Conservation (phyloP, 1,139 yeast genomes). For the Lodderomyces orthopsilosis region DNA sequence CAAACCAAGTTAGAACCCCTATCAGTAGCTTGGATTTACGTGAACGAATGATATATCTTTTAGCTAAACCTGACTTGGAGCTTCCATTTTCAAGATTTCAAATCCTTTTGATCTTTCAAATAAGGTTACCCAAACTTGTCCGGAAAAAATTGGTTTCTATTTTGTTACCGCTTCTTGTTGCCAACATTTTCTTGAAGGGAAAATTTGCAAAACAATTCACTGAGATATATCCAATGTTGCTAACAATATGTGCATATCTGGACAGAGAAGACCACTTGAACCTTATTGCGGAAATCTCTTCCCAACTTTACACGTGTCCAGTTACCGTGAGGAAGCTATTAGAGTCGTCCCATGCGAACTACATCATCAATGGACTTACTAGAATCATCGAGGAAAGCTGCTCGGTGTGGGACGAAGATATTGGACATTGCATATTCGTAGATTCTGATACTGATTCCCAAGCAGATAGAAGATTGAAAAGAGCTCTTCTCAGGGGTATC, state of each 20-base stretch:
- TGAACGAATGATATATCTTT: constrained; percentile 6
- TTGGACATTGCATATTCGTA: constrained; percentile 29
- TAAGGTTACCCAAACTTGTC: constrained; percentile 49
- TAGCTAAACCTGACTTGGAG: constrained; percentile 4
- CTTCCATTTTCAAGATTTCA: constrained; percentile 46
- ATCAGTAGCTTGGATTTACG: constrained; percentile 6
- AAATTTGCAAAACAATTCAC: constrained; percentile 52
- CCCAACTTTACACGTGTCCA: constrained; percentile 68
- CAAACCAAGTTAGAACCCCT: constrained; percentile 11
- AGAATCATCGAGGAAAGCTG: constrained; percentile 43
- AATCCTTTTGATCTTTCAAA: constrained; percentile 52
- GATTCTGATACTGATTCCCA: constrained; percentile 17
- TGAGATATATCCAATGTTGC: constrained; percentile 53
- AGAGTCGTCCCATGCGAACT: constrained; percentile 32
- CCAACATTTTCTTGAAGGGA: constrained; percentile 44
- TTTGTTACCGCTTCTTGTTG: constrained; percentile 53
- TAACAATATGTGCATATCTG: constrained; percentile 43
- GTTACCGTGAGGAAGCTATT: constrained; percentile 47
- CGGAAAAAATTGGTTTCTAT: constrained; percentile 48
- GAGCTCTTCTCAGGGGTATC: constrained; percentile 34
- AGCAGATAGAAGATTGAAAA: constrained; percentile 21
- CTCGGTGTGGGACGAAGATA: constrained; percentile 21
- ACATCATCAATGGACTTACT: constrained; percentile 47
- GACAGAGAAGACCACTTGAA: constrained; percentile 69
- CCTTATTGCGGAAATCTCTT: constrained; percentile 50